Percentiles rank a stretch among this genome's conserved stretches.
Evolutionary conservation across 768 basidiomycete species (phyloP).

Genomic region (Lepiota venenata): DNA sequence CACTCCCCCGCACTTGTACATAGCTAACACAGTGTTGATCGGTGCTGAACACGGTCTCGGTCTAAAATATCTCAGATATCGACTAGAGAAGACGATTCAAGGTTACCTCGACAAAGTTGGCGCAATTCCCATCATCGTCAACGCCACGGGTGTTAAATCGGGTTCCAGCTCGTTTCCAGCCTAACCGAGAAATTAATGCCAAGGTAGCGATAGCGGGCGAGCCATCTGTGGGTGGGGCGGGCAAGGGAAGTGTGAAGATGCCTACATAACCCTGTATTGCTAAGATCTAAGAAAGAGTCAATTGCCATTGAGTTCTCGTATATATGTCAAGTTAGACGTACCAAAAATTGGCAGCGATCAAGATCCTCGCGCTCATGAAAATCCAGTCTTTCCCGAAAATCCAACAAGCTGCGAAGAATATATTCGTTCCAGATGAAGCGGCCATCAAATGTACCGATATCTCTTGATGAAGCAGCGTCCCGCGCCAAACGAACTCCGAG

Average conservation of each 20-base stretch:
- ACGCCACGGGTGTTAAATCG: slow-evolving; percentile 96
- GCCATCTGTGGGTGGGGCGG: slow-evolving; percentile 73
- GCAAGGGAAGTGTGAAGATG: slow-evolving; percentile 72
- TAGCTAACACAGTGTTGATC: slow-evolving; percentile 89
- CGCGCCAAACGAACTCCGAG: slow-evolving; percentile 66
- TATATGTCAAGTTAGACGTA: slow-evolving; percentile 34
- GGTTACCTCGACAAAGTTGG: slow-evolving; percentile 91
- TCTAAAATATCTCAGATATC: slow-evolving; percentile 41
- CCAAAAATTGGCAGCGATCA: slow-evolving; percentile 83
- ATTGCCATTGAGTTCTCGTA: slow-evolving; percentile 9
- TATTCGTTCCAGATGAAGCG: slow-evolving; percentile 96
- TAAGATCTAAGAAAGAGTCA: slow-evolving; percentile 51
- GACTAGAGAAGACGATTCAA: slow-evolving; percentile 10
- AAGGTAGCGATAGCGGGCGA: slow-evolving; percentile 70
- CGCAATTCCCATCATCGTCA: slow-evolving; percentile 91
- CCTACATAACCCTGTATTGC: slow-evolving; percentile 95
- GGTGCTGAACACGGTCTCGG: slow-evolving; percentile 87
- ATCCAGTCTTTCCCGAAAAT: slow-evolving; percentile 82
- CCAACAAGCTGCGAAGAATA: slow-evolving; percentile 80
- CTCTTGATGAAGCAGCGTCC: slow-evolving; percentile 38
- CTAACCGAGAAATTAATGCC: slow-evolving; percentile 80
- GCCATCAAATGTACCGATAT: slow-evolving; percentile 68
- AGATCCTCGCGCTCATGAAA: slow-evolving; percentile 65
- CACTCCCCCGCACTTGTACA: slow-evolving; percentile 91
- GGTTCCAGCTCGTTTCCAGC: slow-evolving; percentile 95